Conservation (phyloP, 768 basidiomycete genomes). For the Mycena rebaudengoi region DNA sequence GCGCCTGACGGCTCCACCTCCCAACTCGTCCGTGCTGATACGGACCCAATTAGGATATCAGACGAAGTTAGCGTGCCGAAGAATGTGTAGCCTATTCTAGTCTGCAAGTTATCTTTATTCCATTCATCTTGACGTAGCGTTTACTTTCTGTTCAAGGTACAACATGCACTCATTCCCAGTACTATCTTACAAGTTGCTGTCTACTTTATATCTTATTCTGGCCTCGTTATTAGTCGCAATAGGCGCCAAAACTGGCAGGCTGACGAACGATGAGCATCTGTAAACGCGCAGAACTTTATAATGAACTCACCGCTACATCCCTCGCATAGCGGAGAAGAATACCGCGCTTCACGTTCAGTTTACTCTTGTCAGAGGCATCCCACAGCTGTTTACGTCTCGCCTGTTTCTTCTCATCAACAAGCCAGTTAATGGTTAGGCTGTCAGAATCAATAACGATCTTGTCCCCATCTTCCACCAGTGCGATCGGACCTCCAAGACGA, state of each 20-base stretch:
- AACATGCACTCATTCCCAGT: background rate
- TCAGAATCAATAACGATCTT: constrained; percentile 77
- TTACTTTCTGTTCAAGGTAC: background rate
- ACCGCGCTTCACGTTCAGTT: constrained; percentile 76
- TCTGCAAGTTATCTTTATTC: background rate
- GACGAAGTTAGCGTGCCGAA: constrained; percentile 28
- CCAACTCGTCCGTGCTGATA: constrained; percentile 11
- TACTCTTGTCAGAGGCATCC: constrained; percentile 70
- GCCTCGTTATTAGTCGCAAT: constrained; percentile 68
- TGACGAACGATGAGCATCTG: constrained; percentile 37
- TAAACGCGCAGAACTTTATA: background rate
- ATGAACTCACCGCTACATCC: constrained; percentile 83
- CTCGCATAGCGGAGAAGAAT: constrained; percentile 83
- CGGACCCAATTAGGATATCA: constrained; percentile 22
- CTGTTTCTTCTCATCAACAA: constrained; percentile 74
- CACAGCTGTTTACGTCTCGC: constrained; percentile 67
- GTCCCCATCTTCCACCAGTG: constrained; percentile 86
- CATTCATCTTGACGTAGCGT: background rate
- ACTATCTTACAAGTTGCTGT: constrained; percentile 19
- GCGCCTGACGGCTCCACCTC: constrained; percentile 23
- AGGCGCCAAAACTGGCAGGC: constrained; percentile 86
- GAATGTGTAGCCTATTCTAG: constrained; percentile 11
- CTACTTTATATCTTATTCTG: constrained; percentile 10
- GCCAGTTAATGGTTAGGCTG: constrained; percentile 73
- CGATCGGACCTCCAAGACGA: constrained; percentile 85